Base-by-base conservation (phyloP, 2,329 filamentous ascomycete species). In the Stemphylium lycopersici region DNA sequence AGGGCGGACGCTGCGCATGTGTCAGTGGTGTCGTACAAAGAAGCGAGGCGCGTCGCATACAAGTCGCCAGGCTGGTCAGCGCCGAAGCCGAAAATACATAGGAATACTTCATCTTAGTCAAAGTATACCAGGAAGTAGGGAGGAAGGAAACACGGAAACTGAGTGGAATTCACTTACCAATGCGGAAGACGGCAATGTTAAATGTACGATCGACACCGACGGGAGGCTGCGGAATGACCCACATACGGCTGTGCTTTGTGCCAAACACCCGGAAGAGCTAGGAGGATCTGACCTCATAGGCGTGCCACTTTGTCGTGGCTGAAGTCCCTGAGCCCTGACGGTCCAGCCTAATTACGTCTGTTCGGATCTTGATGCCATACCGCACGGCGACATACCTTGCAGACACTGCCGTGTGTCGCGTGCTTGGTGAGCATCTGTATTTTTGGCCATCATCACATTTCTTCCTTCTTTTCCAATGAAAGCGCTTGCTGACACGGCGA, bases 31-130 rank as follows among this genome's bases (percentile, higher is more conserved):
- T 44, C 33, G 29, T 43, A 36, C 38, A 48, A 42, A 8, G 52
- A 20, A 20, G 18, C 15, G 37, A 37, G 18, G 20, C 38, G 40
- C 40, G 44, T 44, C 36, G 55, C 69, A 26, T 70, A 74, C 71
- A 63, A 56, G 47, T 70, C 36, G 65, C 69, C 37, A 72, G 46
- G 51, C 61, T 60, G 39, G 69, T 63, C 13, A 74, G 47, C 33
- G 65, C 62, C 46, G 70, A 73, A 49, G 66, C 67, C 42, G 67
- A 60, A 10, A 72, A 48, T 45, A 70, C 48, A 22, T 52, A 63
- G 42, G 48, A 50, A 41, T 65, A 68, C 56, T 67, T 72, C 71
- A 73, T 74, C 11, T 52, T 65, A 47, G 37, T 20, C 24, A 45
- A 52, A 22, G 16, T 31, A 13, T 31, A 18, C 11, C n/a, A 48